phyloP scores from a whole-genome alignment of 164 flowering plant genomes.

The Vitis cinerea region DNA sequence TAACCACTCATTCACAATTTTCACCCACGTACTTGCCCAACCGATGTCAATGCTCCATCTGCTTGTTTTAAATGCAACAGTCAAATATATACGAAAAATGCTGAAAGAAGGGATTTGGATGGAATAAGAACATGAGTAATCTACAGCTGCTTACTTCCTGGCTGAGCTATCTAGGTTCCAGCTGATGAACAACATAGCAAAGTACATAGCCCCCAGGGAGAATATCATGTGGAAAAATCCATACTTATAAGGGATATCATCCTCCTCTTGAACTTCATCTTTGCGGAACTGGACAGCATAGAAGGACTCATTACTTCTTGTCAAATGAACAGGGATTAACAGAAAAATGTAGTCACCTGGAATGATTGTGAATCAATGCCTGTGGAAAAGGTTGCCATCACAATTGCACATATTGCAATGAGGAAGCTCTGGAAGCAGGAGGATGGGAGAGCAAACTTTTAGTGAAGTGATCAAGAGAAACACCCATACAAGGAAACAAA shows the following conservation, averaged over 20 bases:
- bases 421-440: constrained; percentile 60
- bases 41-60: constrained; percentile 98
- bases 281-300: constrained; percentile 56
- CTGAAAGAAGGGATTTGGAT: neutral
- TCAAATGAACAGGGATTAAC: neutral
- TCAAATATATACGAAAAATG: neutral
- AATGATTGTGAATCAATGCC: constrained; percentile 90
- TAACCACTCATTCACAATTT: constrained; percentile 88
- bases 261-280: constrained; percentile 49
- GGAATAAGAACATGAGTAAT: neutral
- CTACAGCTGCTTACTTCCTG: constrained; percentile 44
- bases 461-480: neutral
- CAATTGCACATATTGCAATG: constrained; percentile 78
- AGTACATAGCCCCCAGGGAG: constrained; percentile 90
- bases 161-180: constrained; percentile 75
- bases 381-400: constrained; percentile 92
- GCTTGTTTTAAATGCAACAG: constrained; percentile 7
- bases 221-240: constrained; percentile 86
- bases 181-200: constrained; percentile 88
- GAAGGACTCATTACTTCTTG: constrained; percentile 1
- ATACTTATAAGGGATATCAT: constrained; percentile 78
- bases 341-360: constrained; percentile 45
- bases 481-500: neutral
- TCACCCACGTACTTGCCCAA: constrained; percentile 98
- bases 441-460: neutral